Percentiles rank a stretch among this genome's conserved stretches.
Evolutionary conservation across 805 yeast species (phyloP).

Genomic region (Saccharomycopsis sp.): DNA sequence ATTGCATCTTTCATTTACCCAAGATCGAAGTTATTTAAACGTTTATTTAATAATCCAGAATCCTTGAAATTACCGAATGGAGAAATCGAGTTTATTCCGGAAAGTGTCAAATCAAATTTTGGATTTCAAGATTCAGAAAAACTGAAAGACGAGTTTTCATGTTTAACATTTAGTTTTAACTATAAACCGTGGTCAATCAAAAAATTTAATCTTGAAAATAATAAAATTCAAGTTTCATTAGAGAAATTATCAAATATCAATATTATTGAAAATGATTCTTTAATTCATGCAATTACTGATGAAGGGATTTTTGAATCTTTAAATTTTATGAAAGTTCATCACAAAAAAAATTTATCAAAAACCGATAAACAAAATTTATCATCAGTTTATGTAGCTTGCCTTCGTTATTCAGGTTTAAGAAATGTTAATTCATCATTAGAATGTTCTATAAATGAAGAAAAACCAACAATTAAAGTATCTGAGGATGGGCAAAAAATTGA

Average conservation of each 20-base stretch:
- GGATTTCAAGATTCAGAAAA: neutral
- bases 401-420: conserved; percentile 2
- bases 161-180: conserved; percentile 19
- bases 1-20: conserved; percentile 29
- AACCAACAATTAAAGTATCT: neutral
- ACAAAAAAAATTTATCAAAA: too few species aligned
- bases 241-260: conserved; percentile 13
- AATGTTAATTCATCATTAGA: conserved; percentile 5
- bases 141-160: conserved; percentile 5
- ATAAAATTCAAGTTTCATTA: conserved; percentile 10
- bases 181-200: conserved; percentile 19
- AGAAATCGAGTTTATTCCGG: conserved; percentile 19
- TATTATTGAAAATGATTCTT: conserved; percentile 3
- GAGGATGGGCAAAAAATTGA: neutral
- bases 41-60: conserved; percentile 10
- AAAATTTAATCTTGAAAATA: conserved; percentile 8
- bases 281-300: too few species aligned
- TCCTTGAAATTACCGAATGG: conserved; percentile 17
- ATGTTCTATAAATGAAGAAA: conserved; percentile 4
- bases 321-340: too few species aligned
- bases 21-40: conserved; percentile 19
- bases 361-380: neutral
- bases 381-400: conserved; percentile 14
- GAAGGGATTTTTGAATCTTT: too few species aligned
- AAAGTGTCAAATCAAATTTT: conserved; percentile 10